A percentile compares a stretch with the other conserved stretches of the same genome.
Conservation (phyloP, 352 stramenopile species). For the Globisporangium nodosum region DNA sequence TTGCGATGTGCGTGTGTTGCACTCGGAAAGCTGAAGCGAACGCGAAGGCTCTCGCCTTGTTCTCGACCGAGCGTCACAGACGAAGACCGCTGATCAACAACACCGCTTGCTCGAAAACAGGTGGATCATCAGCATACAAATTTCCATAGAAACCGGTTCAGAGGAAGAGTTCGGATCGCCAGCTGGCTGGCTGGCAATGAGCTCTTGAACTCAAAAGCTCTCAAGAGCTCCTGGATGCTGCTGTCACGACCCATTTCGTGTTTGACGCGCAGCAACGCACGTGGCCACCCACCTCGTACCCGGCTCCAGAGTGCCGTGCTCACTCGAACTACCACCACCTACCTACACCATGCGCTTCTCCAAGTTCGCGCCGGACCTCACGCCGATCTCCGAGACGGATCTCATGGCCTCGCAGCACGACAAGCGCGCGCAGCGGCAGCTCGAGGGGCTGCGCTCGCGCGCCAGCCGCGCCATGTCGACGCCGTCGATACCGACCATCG, state of each 20-base stretch:
- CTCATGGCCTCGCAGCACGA: slow-evolving; percentile 27
- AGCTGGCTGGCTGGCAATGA: no score
- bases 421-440: slow-evolving; percentile 8
- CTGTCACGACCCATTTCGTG: not conserved
- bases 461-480: slow-evolving; percentile 7
- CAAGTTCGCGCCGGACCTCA: slow-evolving; percentile 51
- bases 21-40: not conserved
- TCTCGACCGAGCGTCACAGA: no score
- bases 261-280: not conserved
- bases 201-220: not conserved
- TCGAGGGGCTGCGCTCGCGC: slow-evolving; percentile 11
- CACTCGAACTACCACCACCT: not conserved
- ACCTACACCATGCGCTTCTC: slow-evolving; percentile 22
- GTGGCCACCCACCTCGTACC: no score
- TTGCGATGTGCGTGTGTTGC: no score
- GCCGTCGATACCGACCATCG: not conserved
- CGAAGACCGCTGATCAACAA: not conserved
- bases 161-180: no score
- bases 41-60: no score
- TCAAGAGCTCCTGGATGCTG: not conserved
- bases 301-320: not conserved
- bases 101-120: no score
- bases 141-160: no score
- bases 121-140: no score
- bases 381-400: slow-evolving; percentile 51